Evolutionary conservation across 2,329 filamentous ascomycete genomes (phyloP), one percentile per base, ranked within the genome.

Genomic region (Epichloe gansuensis): DNA sequence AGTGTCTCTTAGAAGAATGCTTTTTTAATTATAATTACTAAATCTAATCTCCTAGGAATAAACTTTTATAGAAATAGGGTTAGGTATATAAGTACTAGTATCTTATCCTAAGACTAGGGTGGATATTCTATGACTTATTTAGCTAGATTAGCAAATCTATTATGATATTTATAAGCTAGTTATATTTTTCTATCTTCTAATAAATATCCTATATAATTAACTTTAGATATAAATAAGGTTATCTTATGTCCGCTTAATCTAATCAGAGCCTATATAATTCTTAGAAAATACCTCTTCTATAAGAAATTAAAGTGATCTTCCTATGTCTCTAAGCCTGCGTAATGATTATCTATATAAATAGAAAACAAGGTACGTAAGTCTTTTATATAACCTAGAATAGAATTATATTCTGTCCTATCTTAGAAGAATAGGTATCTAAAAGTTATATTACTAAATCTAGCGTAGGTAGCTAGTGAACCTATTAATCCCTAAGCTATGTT

Each of bases 301-400:
- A 23, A 4, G 23, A 23, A 23, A 4, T 23, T 23, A 23, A 23
- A 23, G 23, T 23, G 4, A 4, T 23, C 23, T 23, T 23, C 23
- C 23, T 23, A 23, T 4, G 3, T 23, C 3, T 23, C 17, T 23
- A 23, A 4, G 4, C 23, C 23, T 23, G 4, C 1, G 4, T 23
- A 23, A 4, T 23, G 4, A 4, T 23, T 23, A 23, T 23, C 4
- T 4, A 23, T 4, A 4, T 23, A 23, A 4, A 23, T 23, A 4
- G 23, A 23, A 4, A 23, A 23, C 1, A 4, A 23, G 3, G 23
- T 23, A 1, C 4, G 1, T 3, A 23, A 1, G 3, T 23, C 3
- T 4, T 23, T 1, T 23, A 23, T 23, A 23, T 23, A 23, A 4
- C 23, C 23, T 23, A 23, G 4, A 1, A 23, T 23, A 4, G 3